Base-by-base conservation (phyloP, 805 yeast species). In the Komagataella phaffii region DNA sequence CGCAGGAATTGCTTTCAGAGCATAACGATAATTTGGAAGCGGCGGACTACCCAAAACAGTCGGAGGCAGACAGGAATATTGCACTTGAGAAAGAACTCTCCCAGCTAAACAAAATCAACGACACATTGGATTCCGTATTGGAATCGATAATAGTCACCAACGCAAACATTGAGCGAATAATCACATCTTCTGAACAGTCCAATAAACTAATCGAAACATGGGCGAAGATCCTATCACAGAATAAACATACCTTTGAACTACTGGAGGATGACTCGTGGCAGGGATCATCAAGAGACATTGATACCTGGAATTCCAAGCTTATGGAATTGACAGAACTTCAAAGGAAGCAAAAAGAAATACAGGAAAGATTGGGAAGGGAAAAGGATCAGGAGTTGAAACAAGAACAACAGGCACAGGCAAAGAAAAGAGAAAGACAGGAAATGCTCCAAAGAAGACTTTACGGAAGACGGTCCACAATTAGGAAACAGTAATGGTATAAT, bases 201-300 rank as follows among this genome's bases (percentile, higher is more conserved):
- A 71, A 76, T 51, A 67, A 68, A 23, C 64, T 82, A 23, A 62
- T 82, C 21, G 81, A 77, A 52, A 71, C 79, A 19, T 82, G 85
- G 85, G 73, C 77, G 50, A 70, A 74, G 55, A 80, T 82, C 49
- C 70, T 81, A 18, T 79, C 84, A 14, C 85, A 81, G 58, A 76
- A 84, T 19, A 74, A 75, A 43, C 77, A 79, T 58, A 75, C 82
- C 3, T 67, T 71, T 24, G 71, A 73, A 7, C 61, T 78, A 17
- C 65, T 80, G 55, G 68, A 69, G 4, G 55, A 50, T 7, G 49
- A 49, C 14, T 23, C 52, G 10, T 56, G 59, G 59, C 53, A 50
- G 8, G 60, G 59, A n/a, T 53, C 56, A 8, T 51, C 53, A 51
- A 18, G 19, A 50, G 73, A 74, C 51, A 57, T 66, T 6, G 56